phyloP scores from a whole-genome alignment of 805 yeast species.

The Candida maris region DNA sequence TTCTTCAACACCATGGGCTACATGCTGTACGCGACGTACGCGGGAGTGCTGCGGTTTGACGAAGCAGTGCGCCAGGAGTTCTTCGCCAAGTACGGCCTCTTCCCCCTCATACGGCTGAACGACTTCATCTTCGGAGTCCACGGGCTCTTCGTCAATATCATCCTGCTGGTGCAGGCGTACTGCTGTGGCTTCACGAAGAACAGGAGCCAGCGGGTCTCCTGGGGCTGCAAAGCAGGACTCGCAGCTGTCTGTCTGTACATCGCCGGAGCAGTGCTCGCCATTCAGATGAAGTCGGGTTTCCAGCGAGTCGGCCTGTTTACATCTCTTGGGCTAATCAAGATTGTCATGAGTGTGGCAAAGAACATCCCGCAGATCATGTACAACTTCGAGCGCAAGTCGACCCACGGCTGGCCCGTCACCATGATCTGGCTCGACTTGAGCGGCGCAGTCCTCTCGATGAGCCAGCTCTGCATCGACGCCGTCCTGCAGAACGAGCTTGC shows the following conservation, averaged over 20 bases:
- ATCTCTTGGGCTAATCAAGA: conserved; percentile 32
- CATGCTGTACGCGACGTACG: conserved; percentile 28
- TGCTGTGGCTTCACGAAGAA: conserved; percentile 33
- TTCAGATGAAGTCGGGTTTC: conserved; percentile 14
- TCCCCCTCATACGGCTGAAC: conserved; percentile 30
- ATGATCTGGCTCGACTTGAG: conserved; percentile 32
- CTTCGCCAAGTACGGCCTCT: conserved; percentile 21
- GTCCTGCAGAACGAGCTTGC: conserved; percentile 19
- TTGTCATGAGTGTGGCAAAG: conserved; percentile 33
- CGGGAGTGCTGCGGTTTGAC: conserved; percentile 21
- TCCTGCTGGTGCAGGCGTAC: conserved; percentile 31
- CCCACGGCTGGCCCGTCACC: conserved; percentile 37
- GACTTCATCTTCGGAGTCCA: conserved; percentile 33
- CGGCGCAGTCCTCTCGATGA: conserved; percentile 30
- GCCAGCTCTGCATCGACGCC: conserved; percentile 31
- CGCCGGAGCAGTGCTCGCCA: conserved; percentile 8
- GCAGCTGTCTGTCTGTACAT: conserved; percentile 13
- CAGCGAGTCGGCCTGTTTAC: conserved; percentile 33
- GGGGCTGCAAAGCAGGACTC: conserved; percentile 20
- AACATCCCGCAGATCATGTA: conserved; percentile 34
- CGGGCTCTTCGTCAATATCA: conserved; percentile 25
- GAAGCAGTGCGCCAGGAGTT: conserved; percentile 28
- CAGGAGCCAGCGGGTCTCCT: conserved; percentile 28
- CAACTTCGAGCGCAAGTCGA: conserved; percentile 32
- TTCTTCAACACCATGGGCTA: conserved; percentile 34